A percentile compares a stretch with the other conserved stretches of the same genome.
These are phyloP conservation scores for Paraglomus brasilianum DNA, from an alignment of 192 early-diverging fungal genomes.

Conservation along the genomic window DNA sequence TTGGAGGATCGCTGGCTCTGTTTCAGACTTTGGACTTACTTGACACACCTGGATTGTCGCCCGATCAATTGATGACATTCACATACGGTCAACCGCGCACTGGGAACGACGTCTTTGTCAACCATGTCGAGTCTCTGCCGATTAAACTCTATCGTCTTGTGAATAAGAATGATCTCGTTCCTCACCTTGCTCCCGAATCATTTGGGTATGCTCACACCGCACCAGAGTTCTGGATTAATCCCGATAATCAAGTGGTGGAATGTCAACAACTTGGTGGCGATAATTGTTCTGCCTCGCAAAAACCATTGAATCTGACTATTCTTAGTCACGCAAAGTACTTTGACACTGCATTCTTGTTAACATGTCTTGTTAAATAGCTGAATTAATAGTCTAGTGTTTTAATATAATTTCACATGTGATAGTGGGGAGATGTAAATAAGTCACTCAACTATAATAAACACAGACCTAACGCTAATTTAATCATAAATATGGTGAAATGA, in stretches of 20 bases:
- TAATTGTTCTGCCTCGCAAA: conserved; percentile 5
- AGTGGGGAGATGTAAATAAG: no score
- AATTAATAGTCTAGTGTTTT: no score
- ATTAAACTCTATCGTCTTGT: conserved; percentile 8
- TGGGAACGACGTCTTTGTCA: neutral
- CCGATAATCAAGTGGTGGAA: neutral
- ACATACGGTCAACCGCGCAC: conserved; percentile 11
- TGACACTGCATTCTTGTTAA: conserved; percentile 16
- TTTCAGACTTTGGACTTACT: conserved; percentile 19
- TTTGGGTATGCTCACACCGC: neutral
- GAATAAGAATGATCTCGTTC: conserved; percentile 8
- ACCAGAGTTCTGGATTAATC: conserved; percentile 12
- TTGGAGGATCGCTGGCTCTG: conserved; percentile 12
- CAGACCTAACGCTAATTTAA: no score
- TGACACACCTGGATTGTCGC: neutral
- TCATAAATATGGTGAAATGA: no score
- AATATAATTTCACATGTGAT: no score
- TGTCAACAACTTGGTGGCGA: neutral
- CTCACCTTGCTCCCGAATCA: neutral
- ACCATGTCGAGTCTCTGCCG: neutral
- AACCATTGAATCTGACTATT: neutral
- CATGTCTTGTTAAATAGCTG: neutral
- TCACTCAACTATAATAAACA: no score
- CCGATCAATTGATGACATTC: conserved; percentile 5
- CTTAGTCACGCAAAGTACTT: conserved; percentile 9